Evolutionary conservation across 129 eudicot species (phyloP).

Genomic region (Saposhnikovia divaricata): DNA sequence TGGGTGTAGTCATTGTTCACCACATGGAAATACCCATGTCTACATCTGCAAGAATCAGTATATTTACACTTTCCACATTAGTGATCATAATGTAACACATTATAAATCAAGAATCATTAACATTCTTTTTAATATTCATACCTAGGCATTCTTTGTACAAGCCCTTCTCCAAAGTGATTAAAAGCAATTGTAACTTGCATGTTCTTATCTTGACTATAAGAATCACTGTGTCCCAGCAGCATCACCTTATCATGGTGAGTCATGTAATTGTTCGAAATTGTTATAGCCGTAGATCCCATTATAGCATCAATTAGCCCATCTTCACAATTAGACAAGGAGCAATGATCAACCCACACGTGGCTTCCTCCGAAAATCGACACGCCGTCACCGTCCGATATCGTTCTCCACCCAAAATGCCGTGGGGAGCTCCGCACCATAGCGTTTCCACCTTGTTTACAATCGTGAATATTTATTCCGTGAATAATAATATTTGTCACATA

Average conservation of each 20-base stretch:
- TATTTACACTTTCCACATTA: neutral
- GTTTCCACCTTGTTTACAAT: conserved; percentile 53
- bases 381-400: conserved; percentile 71
- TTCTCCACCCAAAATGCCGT: conserved; percentile 63
- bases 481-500: conserved; percentile 65
- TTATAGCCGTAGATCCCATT: conserved; percentile 76
- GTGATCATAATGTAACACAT: neutral
- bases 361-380: conserved; percentile 76
- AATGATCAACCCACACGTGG: conserved; percentile 84
- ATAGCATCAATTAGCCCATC: conserved; percentile 80
- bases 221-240: conserved; percentile 77
- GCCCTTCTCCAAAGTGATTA: conserved; percentile 86
- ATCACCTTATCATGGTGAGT: conserved; percentile 81
- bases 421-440: conserved; percentile 65
- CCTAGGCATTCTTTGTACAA: conserved; percentile 95
- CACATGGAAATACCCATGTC: conserved; percentile 57
- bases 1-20: conserved; percentile 55
- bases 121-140: neutral
- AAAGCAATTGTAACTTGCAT: conserved; percentile 86
- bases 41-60: conserved; percentile 18
- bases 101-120: neutral
- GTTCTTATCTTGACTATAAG: conserved; percentile 56
- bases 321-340: conserved; percentile 57
- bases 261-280: conserved; percentile 64
- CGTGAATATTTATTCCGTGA: conserved; percentile 61